Evolutionary conservation across 139 green algal genomes (phyloP).

Genomic region (Ettlia oleoabundans): DNA sequence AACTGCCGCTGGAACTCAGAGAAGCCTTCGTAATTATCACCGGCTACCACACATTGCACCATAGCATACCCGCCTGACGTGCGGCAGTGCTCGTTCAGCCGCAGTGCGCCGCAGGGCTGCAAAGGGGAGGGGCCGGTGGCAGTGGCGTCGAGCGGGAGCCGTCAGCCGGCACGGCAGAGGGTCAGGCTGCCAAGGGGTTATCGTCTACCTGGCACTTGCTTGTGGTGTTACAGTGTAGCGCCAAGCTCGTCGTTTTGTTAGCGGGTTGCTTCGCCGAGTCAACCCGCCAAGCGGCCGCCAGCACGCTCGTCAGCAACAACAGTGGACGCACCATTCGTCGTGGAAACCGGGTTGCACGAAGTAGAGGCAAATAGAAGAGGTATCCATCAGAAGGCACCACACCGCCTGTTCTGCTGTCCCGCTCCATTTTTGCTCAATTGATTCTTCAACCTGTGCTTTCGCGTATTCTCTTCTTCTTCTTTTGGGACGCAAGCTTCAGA

Average conservation of each 20-base stretch:
- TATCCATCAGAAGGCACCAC: too few species aligned
- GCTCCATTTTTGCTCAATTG: too few species aligned
- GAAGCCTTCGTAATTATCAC: too few species aligned
- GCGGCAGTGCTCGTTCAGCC: slow-evolving; percentile 31
- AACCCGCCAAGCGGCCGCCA: background rate
- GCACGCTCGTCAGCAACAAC: background rate
- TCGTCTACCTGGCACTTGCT: background rate
- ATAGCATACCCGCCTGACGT: slow-evolving; percentile 1
- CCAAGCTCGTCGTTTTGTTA: background rate
- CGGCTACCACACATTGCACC: background rate
- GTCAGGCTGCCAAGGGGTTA: background rate
- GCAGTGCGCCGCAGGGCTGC: slow-evolving; percentile 19
- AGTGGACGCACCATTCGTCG: background rate
- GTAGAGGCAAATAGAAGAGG: too few species aligned
- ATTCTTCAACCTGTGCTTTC: too few species aligned
- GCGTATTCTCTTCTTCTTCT: too few species aligned
- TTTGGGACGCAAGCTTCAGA: too few species aligned
- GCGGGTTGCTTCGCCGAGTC: background rate
- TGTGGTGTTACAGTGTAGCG: background rate
- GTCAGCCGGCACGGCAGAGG: background rate
- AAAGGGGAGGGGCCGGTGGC: background rate
- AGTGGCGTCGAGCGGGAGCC: background rate
- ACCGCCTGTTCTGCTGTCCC: too few species aligned
- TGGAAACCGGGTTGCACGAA: too few species aligned
- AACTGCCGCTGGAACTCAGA: background rate